Evolutionary conservation across 306 rosid genomes (phyloP), one percentile per base, ranked within the genome.

Genomic region (Inga leiocalycina): DNA sequence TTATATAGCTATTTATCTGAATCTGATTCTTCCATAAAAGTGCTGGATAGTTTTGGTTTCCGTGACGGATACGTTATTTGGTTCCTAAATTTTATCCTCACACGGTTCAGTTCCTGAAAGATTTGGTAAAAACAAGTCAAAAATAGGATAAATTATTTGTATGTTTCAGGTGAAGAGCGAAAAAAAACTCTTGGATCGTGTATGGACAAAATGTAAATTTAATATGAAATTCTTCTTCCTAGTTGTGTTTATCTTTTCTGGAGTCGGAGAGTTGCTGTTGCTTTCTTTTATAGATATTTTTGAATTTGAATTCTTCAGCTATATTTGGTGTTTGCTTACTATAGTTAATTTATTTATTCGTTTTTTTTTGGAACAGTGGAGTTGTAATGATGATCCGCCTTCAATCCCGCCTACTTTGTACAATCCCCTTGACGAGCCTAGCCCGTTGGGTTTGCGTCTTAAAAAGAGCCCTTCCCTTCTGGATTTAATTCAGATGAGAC

Each of bases 401-500:
- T 48, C 71, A n/a, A 66, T 75, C 3, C 77, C 86, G 5, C 68
- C 87, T 2, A n/a, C 85, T 66, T 61, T 24, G 6, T 90, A 84
- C 62, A 86, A 90, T 52, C 94, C 94, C 5, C 76, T 92, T 17
- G 91, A 93, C 79, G 98, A 93, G 81, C 98, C 94, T n/a, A 93
- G 98, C 62, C 97, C 98, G 0, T 80, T 94, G 20, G 98, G 97
- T 12, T 89, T 94, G 91, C 92, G 92, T 41, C 88, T 94, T 10
- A 89, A 84, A 83, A 94, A 94, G 70, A 94, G 95, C 65, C 98
- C 98, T 0, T 92, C 98, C 4, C 91, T 92, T 62, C 77, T 94
- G 89, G 98, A 94, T 81, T 90, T 92, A 88, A 94, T 94, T 83
- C 95, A 92, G 88, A 91, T 91, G 95, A 94, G 80, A 85, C 95